These are phyloP conservation scores for Pythium brachiatum DNA, from an alignment of 352 stramenopile species.

Conservation along the genomic window DNA sequence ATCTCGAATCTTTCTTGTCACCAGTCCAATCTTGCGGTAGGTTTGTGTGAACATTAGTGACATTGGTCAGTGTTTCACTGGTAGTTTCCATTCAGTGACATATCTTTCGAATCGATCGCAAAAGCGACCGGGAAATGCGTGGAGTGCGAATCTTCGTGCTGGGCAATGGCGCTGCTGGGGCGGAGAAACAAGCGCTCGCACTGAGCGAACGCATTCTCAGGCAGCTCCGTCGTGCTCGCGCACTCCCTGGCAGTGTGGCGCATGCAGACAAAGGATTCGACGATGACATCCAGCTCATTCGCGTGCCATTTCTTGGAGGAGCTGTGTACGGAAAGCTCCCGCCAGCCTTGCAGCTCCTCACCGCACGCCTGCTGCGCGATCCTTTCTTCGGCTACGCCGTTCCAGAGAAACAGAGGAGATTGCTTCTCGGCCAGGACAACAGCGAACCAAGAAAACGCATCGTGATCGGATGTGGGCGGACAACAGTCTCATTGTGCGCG, in stretches of 20 bases:
- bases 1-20: no score
- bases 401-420: neutral
- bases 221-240: slow-evolving; percentile 19
- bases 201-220: slow-evolving; percentile 35
- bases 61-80: neutral
- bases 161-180: slow-evolving; percentile 64
- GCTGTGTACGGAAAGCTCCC: slow-evolving; percentile 31
- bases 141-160: slow-evolving; percentile 53
- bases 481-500: slow-evolving; percentile 62
- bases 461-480: slow-evolving; percentile 67
- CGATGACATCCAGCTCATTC: slow-evolving; percentile 25
- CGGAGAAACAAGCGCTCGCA: slow-evolving; percentile 75
- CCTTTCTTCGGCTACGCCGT: slow-evolving; percentile 49
- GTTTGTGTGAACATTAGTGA: no score
- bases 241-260: neutral
- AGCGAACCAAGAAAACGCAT: slow-evolving; percentile 24
- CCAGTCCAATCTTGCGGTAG: no score
- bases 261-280: neutral
- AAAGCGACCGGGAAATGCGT: no score
- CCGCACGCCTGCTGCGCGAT: slow-evolving; percentile 34
- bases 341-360: slow-evolving; percentile 40
- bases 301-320: slow-evolving; percentile 30
- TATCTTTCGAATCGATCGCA: no score
- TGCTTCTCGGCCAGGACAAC: slow-evolving; percentile 8
- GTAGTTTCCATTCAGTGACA: slow-evolving; percentile 7